A percentile compares a stretch with the other conserved stretches of the same genome.
Evolutionary conservation across 2,329 filamentous ascomycete species (phyloP).

Genomic region (Fusarium zealandicum): DNA sequence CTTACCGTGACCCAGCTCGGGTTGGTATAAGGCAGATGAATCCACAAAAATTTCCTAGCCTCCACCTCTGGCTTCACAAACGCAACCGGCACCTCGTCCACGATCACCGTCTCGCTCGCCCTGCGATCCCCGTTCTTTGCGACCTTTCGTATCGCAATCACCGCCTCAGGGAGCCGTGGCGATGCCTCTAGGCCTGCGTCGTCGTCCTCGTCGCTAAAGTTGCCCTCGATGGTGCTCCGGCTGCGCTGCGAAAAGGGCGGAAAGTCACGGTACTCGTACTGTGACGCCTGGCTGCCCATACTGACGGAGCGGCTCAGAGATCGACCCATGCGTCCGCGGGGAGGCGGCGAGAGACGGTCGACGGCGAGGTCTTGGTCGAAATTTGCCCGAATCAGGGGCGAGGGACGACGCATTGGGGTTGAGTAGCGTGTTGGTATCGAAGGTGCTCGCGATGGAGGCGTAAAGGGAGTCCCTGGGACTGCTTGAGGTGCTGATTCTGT

Average conservation of each 20-base stretch:
- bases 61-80: slow-evolving; percentile 46
- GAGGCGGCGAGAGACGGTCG: slow-evolving; percentile 48
- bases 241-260: slow-evolving; percentile 49
- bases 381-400: slow-evolving; percentile 46
- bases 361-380: slow-evolving; percentile 50
- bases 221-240: slow-evolving; percentile 40
- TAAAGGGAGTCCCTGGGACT: slow-evolving; percentile 18
- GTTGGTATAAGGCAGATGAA: slow-evolving; percentile 65
- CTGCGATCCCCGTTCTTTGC: slow-evolving; percentile 31
- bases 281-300: slow-evolving; percentile 44
- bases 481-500: slow-evolving; percentile 43
- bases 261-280: slow-evolving; percentile 46
- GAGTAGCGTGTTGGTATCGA: slow-evolving; percentile 43
- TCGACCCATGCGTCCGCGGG: slow-evolving; percentile 41
- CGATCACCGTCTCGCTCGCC: slow-evolving; percentile 40
- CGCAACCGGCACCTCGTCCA: slow-evolving; percentile 42
- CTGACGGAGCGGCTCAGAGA: slow-evolving; percentile 48
- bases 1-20: slow-evolving; percentile 64
- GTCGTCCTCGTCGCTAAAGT: slow-evolving; percentile 37
- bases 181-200: slow-evolving; percentile 40
- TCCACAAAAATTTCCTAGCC: slow-evolving; percentile 62
- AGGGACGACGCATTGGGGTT: slow-evolving; percentile 42
- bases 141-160: slow-evolving; percentile 43
- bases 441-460: slow-evolving; percentile 38
- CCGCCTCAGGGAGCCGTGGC: slow-evolving; percentile 45